Evolutionary conservation across 176 grass and related monocot species (phyloP), one percentile per base, ranked within the genome.

Genomic region (Ananas comosus): DNA sequence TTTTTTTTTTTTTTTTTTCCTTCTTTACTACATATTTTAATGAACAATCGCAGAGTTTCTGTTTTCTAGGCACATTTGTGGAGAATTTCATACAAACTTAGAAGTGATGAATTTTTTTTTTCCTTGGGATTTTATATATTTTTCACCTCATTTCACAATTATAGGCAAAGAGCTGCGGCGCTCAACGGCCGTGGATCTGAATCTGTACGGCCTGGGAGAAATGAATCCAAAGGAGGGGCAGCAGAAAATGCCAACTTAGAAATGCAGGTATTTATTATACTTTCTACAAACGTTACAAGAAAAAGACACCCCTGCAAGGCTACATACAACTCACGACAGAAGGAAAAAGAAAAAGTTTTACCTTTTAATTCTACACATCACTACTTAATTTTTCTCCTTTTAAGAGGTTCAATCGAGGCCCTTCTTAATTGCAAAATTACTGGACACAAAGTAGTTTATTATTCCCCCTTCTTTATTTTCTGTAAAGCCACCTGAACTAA

Each of bases 91-190:
- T 61, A 14, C 16, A 59, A 58, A 18, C 4, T 8, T 18, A 58
- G 54, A 1, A 58, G 2, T n/a, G 9, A 58, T 58, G 9, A 19
- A 8, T n/a, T n/a, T n/a, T n/a, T n/a, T n/a, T 12, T n/a, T 8
- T 7, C 13, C 17, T 58, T 19, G 53, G 17, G 13, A 13, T 58
- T 59, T 14, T 59, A n/a, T 17, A 59, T 18, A 12, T 47, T 48
- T 65, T 64, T 51, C 54, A 29, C 71, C 10, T 61, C 5, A 42
- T 13, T 12, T 13, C 0, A 6, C 74, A 13, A 9, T 59, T 70
- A 68, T 54, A 97, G 94, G 78, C 80, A 88, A 86, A 90, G 81
- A 77, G 7, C 68, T 29, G 42, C 68, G 24, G 74, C 72, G 65
- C 57, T 83, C 54, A 77, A 56, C 42, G 93, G 84, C 22, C 79